Percentiles rank a stretch among this genome's conserved stretches.
These are phyloP conservation scores for Mariannaea elegans DNA, from an alignment of 2,329 filamentous ascomycete genomes.

Conservation along the genomic window DNA sequence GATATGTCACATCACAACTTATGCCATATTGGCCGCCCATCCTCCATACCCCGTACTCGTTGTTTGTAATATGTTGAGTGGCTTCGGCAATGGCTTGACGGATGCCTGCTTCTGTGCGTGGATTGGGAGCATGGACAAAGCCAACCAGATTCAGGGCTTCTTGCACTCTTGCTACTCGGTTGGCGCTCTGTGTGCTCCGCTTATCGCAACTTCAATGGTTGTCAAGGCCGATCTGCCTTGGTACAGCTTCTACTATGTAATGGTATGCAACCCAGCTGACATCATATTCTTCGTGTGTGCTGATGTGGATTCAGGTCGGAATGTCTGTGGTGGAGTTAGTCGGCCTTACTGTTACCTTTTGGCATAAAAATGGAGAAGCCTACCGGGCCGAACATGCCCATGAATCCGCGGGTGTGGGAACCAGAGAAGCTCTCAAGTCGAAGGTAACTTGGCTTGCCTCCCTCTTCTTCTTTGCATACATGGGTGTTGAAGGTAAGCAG, in stretches of 20 bases:
- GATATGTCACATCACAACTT: slow-evolving; percentile 68
- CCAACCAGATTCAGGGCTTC: slow-evolving; percentile 73
- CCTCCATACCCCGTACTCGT: slow-evolving; percentile 73
- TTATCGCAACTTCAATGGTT: slow-evolving; percentile 74
- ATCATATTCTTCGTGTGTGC: neutral
- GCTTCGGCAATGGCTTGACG: slow-evolving; percentile 72
- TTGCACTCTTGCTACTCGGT: slow-evolving; percentile 72
- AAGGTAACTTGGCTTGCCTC: slow-evolving; percentile 72
- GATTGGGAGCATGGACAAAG: slow-evolving; percentile 72
- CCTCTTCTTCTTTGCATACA: slow-evolving; percentile 76
- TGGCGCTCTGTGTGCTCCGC: slow-evolving; percentile 69
- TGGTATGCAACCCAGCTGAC: slow-evolving; percentile 57
- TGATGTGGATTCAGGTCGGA: slow-evolving; percentile 44
- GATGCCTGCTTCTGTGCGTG: slow-evolving; percentile 62
- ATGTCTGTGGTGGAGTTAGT: slow-evolving; percentile 64
- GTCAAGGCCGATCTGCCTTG: slow-evolving; percentile 66
- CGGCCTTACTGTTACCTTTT: slow-evolving; percentile 64
- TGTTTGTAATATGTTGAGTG: slow-evolving; percentile 68
- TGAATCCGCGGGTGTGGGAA: slow-evolving; percentile 43
- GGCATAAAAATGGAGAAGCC: slow-evolving; percentile 62
- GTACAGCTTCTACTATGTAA: slow-evolving; percentile 77
- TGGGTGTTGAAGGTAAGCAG: slow-evolving; percentile 69
- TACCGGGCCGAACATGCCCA: slow-evolving; percentile 56
- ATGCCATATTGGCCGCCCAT: slow-evolving; percentile 66
- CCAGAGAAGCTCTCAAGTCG: slow-evolving; percentile 50